These are phyloP conservation scores for Postia placenta DNA, from an alignment of 768 basidiomycete species.

Conservation along the genomic window DNA sequence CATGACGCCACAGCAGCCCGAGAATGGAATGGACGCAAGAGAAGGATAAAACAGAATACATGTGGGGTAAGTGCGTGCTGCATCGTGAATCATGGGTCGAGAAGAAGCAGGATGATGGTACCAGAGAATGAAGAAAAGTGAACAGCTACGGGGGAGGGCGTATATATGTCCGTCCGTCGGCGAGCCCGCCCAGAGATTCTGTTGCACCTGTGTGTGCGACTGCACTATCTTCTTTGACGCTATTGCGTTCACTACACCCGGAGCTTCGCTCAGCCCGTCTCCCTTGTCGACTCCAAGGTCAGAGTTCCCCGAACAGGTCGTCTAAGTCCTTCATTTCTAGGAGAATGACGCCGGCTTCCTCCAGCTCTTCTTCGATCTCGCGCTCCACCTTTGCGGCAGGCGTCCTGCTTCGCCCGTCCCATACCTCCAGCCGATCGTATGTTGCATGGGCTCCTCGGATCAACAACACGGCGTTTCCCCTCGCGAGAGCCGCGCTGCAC, in stretches of 20 bases:
- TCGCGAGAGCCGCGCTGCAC: constrained; percentile 53
- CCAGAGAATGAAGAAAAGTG: not conserved
- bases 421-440: constrained; percentile 57
- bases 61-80: not conserved
- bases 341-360: constrained; percentile 60
- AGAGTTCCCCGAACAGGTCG: constrained; percentile 54
- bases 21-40: not conserved
- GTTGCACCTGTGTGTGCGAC: too few species aligned
- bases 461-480: constrained; percentile 63
- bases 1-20: not conserved
- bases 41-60: not conserved
- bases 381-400: constrained; percentile 44
- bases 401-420: constrained; percentile 42
- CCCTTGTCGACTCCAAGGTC: constrained; percentile 2
- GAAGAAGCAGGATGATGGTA: too few species aligned
- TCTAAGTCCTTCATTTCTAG: constrained; percentile 63
- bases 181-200: not conserved
- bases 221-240: too few species aligned
- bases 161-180: constrained; percentile 1
- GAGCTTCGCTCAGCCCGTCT: too few species aligned
- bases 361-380: constrained; percentile 61
- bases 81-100: too few species aligned
- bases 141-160: not conserved
- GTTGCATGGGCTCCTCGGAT: constrained; percentile 64
- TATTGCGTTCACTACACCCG: too few species aligned